These are phyloP conservation scores for Parafenestella ontariensis DNA, from an alignment of 2,329 filamentous ascomycete genomes.

Conservation along the genomic window DNA sequence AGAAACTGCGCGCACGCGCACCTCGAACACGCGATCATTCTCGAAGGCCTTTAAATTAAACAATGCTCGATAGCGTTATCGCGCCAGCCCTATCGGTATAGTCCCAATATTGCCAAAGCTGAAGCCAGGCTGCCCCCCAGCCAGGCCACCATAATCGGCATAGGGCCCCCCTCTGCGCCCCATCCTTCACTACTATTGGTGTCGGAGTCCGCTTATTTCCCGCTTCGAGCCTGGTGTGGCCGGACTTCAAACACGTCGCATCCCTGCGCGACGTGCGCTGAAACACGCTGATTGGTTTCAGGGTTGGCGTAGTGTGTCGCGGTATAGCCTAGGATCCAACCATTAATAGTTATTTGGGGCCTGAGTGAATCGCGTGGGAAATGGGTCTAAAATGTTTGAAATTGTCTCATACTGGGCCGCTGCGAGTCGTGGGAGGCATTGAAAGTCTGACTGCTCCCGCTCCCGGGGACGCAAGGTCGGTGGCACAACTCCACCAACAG, in stretches of 20 bases:
- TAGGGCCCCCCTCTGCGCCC: too few species aligned
- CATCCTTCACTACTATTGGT: too few species aligned
- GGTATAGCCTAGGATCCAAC: background rate
- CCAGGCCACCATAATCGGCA: too few species aligned
- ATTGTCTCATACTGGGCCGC: constrained; percentile 4
- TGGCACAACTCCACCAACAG: background rate
- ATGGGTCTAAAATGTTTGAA: background rate
- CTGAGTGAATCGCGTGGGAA: constrained; percentile 1
- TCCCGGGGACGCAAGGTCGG: background rate
- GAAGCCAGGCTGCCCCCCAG: too few species aligned
- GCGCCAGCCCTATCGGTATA: background rate
- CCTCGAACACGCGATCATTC: background rate
- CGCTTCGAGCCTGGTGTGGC: background rate
- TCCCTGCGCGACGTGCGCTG: constrained; percentile 4
- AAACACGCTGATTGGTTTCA: constrained; percentile 12
- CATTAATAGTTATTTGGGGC: constrained; percentile 1
- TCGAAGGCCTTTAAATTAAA: background rate
- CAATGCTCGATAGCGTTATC: background rate
- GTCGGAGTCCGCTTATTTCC: background rate
- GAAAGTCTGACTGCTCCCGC: constrained; percentile 1
- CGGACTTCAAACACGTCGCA: constrained; percentile 6
- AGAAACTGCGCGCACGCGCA: background rate
- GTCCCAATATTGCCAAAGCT: background rate
- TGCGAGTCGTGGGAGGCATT: background rate
- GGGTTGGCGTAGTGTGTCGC: background rate